Conservation (phyloP, 2,329 filamentous ascomycete genomes). For the Fusarium mundagurra region DNA sequence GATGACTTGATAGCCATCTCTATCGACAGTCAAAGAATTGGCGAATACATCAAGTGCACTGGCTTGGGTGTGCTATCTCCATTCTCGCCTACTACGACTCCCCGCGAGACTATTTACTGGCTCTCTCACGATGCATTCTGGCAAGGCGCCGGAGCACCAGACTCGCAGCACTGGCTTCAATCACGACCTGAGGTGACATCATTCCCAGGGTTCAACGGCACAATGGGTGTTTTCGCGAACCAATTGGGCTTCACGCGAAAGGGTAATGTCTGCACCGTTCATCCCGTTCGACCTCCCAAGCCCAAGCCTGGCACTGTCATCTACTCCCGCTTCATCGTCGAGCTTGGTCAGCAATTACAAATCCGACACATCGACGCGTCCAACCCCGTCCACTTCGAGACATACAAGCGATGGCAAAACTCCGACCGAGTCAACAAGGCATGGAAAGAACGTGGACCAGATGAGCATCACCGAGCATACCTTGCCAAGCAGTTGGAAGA, state of each 20-base stretch:
- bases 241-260: constrained; percentile 41
- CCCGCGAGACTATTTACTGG: constrained; percentile 26
- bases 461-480: constrained; percentile 42
- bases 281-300: constrained; percentile 42
- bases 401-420: constrained; percentile 42
- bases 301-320: constrained; percentile 36
- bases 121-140: constrained; percentile 38
- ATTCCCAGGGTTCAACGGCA: constrained; percentile 40
- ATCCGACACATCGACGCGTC: constrained; percentile 42
- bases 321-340: constrained; percentile 43
- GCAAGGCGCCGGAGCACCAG: constrained; percentile 42
- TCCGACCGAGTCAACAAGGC: constrained; percentile 43
- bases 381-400: constrained; percentile 38
- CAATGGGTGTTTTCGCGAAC: constrained; percentile 36
- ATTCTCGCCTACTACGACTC: background rate
- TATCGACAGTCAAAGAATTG: constrained; percentile 4
- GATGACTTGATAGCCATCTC: constrained; percentile 15
- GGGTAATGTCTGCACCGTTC: constrained; percentile 44
- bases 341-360: constrained; percentile 36
- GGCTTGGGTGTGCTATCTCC: constrained; percentile 14
- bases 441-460: constrained; percentile 42
- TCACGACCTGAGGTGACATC: constrained; percentile 36
- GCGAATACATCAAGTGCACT: constrained; percentile 14
- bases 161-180: constrained; percentile 39
- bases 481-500: constrained; percentile 39